A percentile compares a stretch with the other conserved stretches of the same genome.
These are phyloP conservation scores for Alternaria sp. DNA, from an alignment of 2,329 filamentous ascomycete genomes.

Conservation along the genomic window DNA sequence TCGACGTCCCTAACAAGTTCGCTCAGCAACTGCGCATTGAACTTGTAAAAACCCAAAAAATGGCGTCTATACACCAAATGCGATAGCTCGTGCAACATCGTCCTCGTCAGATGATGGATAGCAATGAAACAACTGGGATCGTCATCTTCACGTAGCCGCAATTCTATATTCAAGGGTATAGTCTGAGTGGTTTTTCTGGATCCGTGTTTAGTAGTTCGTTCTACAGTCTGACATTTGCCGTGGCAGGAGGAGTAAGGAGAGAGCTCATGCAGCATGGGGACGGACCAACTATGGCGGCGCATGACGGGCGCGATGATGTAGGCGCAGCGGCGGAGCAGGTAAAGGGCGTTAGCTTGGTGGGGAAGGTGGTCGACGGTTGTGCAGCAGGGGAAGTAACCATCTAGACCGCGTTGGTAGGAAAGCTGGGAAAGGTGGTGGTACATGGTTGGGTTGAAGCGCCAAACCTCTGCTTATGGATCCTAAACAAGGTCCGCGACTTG, in stretches of 20 bases:
- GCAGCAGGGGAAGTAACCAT: not conserved
- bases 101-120: not conserved
- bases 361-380: not conserved
- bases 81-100: slow-evolving; percentile 14
- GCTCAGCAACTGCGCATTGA: not conserved
- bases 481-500: not conserved
- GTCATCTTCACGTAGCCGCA: not conserved
- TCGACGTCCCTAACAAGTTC: slow-evolving; percentile 1
- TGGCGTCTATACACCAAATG: slow-evolving; percentile 7
- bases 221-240: not conserved
- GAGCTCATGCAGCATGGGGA: slow-evolving; percentile 7
- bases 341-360: not conserved
- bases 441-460: not conserved
- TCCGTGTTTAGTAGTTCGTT: not conserved
- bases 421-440: not conserved
- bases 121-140: not conserved
- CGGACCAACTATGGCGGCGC: slow-evolving; percentile 7
- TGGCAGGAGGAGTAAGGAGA: not conserved
- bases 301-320: slow-evolving; percentile 10
- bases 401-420: not conserved
- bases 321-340: slow-evolving; percentile 7
- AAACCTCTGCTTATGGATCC: not conserved
- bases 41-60: not conserved
- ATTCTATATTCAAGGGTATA: not conserved
- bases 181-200: not conserved